Percentiles rank a stretch among this genome's conserved stretches.
Evolutionary conservation across 352 stramenopile genomes (phyloP).

Genomic region (Globisporangium iwayamae): DNA sequence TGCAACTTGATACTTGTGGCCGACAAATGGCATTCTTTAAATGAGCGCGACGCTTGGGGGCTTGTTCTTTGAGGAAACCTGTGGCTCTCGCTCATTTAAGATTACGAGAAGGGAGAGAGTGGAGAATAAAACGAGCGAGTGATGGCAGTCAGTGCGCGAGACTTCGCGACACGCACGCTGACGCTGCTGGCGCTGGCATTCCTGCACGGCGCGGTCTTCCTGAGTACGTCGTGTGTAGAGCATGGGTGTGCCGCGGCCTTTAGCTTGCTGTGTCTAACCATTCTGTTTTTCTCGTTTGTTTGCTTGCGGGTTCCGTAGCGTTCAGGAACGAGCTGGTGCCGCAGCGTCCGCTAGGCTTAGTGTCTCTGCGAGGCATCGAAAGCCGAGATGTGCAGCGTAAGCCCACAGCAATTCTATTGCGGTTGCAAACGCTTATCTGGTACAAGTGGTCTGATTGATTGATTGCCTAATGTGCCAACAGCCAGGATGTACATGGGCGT

Average conservation of each 20-base stretch:
- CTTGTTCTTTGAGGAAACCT: not conserved
- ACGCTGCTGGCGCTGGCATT: not conserved
- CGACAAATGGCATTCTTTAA: not conserved
- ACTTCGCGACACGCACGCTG: slow-evolving; percentile 4
- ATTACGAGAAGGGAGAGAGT: not conserved
- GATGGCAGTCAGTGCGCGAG: not conserved
- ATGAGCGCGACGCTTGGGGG: no score
- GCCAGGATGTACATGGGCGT: slow-evolving; percentile 53
- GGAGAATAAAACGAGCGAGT: not conserved
- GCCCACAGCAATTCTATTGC: not conserved
- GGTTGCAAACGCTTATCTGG: not conserved
- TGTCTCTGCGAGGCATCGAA: slow-evolving; percentile 6
- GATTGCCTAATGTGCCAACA: slow-evolving; percentile 11
- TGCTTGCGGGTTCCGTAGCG: not conserved
- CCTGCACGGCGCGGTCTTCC: slow-evolving; percentile 11
- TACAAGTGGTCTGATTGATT: not conserved
- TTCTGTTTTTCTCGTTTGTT: not conserved
- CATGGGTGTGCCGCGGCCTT: not conserved
- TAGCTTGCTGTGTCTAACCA: not conserved
- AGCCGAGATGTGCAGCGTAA: slow-evolving; percentile 3
- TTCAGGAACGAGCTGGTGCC: slow-evolving; percentile 6
- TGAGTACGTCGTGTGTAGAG: not conserved
- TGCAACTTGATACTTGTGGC: not conserved
- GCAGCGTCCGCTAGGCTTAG: slow-evolving; percentile 1
- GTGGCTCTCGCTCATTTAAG: not conserved